Evolutionary conservation across 495 filamentous ascomycete species (phyloP).

Genomic region (Aspergillus steynii): DNA sequence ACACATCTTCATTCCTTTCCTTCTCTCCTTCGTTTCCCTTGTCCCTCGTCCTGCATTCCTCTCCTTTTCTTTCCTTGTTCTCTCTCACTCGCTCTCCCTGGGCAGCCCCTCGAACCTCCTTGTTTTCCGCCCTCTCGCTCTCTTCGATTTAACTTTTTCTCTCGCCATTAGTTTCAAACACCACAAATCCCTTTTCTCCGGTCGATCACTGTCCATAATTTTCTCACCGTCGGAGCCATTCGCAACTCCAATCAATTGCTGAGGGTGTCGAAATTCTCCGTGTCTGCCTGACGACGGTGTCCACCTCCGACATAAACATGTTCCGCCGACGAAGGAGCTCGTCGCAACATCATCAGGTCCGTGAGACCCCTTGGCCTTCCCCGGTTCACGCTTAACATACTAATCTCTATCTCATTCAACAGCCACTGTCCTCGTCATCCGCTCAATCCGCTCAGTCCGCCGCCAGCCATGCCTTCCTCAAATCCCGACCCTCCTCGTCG

Average conservation of each 20-base stretch:
- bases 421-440: slow-evolving; percentile 61
- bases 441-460: slow-evolving; percentile 71
- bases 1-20: neutral
- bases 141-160: slow-evolving; percentile 1
- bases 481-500: slow-evolving; percentile 59
- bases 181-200: neutral
- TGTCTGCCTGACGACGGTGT: slow-evolving; percentile 7
- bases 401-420: slow-evolving; percentile 15
- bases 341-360: slow-evolving; percentile 57
- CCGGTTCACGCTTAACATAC: neutral
- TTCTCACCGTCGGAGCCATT: neutral
- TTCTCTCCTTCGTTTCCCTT: slow-evolving; percentile 2
- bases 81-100: slow-evolving; percentile 2
- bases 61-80: slow-evolving; percentile 9
- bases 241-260: neutral
- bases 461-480: slow-evolving; percentile 77
- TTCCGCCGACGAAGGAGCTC: slow-evolving; percentile 55
- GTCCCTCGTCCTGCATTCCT: neutral
- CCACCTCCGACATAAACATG: slow-evolving; percentile 36
- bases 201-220: neutral
- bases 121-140: slow-evolving; percentile 7
- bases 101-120: neutral
- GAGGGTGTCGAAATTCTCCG: neutral
- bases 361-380: neutral
- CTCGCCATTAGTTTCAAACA: neutral